A percentile compares a stretch with the other conserved stretches of the same genome.
phyloP scores from a whole-genome alignment of 305 asterid species.

The Euphrasia arctica region DNA sequence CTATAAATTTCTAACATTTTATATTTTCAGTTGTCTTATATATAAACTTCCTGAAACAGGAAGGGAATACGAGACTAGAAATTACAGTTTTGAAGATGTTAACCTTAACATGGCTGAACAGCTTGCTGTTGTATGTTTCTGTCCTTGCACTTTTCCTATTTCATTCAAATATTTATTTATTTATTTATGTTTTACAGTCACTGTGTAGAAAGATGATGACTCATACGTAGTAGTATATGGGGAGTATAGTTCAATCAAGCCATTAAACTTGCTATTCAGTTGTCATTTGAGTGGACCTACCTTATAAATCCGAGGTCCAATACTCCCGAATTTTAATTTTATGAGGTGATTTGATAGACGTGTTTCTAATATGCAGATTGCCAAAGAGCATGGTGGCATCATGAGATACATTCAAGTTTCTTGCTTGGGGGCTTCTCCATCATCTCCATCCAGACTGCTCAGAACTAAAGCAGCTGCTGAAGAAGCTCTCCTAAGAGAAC shows the following conservation, averaged over 20 bases:
- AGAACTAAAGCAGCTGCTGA: constrained; percentile 97
- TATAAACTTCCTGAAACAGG: constrained; percentile 45
- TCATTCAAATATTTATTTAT: constrained; percentile 25
- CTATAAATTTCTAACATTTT: neutral
- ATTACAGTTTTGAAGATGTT: constrained; percentile 90
- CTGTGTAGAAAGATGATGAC: neutral
- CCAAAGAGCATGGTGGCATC: constrained; percentile 98
- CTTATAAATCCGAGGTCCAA: constrained; percentile 3
- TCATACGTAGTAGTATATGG: neutral
- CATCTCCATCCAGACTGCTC: constrained; percentile 80
- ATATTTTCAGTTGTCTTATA: constrained; percentile 19
- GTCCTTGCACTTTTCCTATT: constrained; percentile 25
- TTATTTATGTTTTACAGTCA: neutral
- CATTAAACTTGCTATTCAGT: neutral
- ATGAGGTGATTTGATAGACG: constrained; percentile 16
- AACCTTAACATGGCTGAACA: constrained; percentile 85
- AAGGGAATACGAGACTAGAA: constrained; percentile 92
- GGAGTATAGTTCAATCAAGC: neutral
- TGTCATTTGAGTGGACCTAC: neutral
- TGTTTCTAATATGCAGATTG: constrained; percentile 49
- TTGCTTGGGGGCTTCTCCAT: constrained; percentile 77
- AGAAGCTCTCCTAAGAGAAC: constrained; percentile 63
- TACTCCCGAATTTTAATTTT: neutral
- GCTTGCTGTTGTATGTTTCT: constrained; percentile 69
- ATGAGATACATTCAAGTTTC: constrained; percentile 91